Percentiles rank a stretch among this genome's conserved stretches.
These are phyloP conservation scores for Aspergillus novofumigatus DNA, from an alignment of 2,329 filamentous ascomycete genomes.

Conservation along the genomic window DNA sequence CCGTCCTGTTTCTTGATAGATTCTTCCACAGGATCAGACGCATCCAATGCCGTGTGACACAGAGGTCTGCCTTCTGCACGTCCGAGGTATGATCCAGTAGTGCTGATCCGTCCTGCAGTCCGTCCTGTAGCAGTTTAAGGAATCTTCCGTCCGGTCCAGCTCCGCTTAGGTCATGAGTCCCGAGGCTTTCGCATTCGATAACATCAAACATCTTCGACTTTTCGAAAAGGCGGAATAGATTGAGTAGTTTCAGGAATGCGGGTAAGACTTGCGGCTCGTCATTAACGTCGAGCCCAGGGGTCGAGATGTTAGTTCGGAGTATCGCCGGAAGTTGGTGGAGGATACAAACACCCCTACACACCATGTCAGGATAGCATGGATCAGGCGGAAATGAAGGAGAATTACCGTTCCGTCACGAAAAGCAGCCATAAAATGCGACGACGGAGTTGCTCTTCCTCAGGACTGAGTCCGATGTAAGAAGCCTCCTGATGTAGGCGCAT, in stretches of 20 bases:
- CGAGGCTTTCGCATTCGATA: slow-evolving; percentile 30
- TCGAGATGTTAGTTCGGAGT: slow-evolving; percentile 39
- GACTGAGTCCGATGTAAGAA: slow-evolving; percentile 34
- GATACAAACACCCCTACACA: slow-evolving; percentile 45
- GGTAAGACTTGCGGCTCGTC: slow-evolving; percentile 45
- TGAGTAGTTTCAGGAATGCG: slow-evolving; percentile 48
- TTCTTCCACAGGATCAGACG: slow-evolving; percentile 47
- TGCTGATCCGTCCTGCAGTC: slow-evolving; percentile 39
- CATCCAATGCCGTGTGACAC: slow-evolving; percentile 51
- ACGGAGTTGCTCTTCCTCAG: slow-evolving; percentile 43
- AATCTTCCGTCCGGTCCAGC: slow-evolving; percentile 27
- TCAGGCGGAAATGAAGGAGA: not conserved
- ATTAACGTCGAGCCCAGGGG: slow-evolving; percentile 35
- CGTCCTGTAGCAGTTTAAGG: slow-evolving; percentile 35
- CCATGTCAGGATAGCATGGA: not conserved
- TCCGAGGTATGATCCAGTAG: slow-evolving; percentile 44
- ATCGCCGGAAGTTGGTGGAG: slow-evolving; percentile 49
- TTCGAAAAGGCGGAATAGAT: slow-evolving; percentile 50
- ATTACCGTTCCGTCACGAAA: slow-evolving; percentile 44
- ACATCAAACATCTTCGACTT: slow-evolving; percentile 48
- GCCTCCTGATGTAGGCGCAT: slow-evolving; percentile 45
- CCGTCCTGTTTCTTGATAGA: slow-evolving; percentile 26
- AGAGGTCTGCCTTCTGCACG: slow-evolving; percentile 48
- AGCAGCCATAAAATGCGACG: slow-evolving; percentile 47
- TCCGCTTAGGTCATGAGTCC: not conserved